These are phyloP conservation scores for Cyberlindnera galapagoensis DNA, from an alignment of 805 yeast genomes.

Conservation along the genomic window DNA sequence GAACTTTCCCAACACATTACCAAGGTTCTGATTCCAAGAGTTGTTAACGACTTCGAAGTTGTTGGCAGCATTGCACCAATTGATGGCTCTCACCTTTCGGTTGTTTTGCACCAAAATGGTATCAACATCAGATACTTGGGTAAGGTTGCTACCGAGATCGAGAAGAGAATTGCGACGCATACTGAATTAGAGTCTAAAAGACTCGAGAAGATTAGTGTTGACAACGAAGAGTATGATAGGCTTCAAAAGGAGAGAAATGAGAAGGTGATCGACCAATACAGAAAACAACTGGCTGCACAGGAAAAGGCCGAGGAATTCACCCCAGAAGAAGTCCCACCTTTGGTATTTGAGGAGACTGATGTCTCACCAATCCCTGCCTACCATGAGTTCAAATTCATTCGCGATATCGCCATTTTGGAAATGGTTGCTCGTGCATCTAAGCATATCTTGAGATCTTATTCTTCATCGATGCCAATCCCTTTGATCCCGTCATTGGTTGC, in stretches of 20 bases:
- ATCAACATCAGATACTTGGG: constrained; percentile 89
- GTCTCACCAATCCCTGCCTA: constrained; percentile 9
- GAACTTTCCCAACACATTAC: constrained; percentile 62
- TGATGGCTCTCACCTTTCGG: constrained; percentile 73
- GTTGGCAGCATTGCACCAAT: constrained; percentile 52
- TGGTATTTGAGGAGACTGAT: constrained; percentile 19
- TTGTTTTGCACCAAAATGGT: constrained; percentile 70
- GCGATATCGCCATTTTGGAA: constrained; percentile 35
- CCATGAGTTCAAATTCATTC: constrained; percentile 12
- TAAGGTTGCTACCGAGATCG: constrained; percentile 34
- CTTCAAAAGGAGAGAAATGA: constrained; percentile 13
- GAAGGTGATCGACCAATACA: constrained; percentile 13
- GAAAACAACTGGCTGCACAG: constrained; percentile 20
- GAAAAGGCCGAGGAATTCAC: constrained; percentile 19
- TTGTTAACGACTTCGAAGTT: constrained; percentile 43
- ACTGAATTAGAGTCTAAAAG: constrained; percentile 12
- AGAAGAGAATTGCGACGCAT: constrained; percentile 25
- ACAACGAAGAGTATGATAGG: constrained; percentile 13
- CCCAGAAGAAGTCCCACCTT: constrained; percentile 15
- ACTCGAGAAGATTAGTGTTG: constrained; percentile 12
- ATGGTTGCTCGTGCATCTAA: constrained; percentile 76
- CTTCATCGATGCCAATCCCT: constrained; percentile 41
- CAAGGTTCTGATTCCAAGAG: constrained; percentile 53
- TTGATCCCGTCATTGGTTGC: constrained; percentile 56
- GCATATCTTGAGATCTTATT: constrained; percentile 53